Base-by-base conservation (phyloP, 805 yeast genomes). In the Metschnikowia santaceciliae region DNA sequence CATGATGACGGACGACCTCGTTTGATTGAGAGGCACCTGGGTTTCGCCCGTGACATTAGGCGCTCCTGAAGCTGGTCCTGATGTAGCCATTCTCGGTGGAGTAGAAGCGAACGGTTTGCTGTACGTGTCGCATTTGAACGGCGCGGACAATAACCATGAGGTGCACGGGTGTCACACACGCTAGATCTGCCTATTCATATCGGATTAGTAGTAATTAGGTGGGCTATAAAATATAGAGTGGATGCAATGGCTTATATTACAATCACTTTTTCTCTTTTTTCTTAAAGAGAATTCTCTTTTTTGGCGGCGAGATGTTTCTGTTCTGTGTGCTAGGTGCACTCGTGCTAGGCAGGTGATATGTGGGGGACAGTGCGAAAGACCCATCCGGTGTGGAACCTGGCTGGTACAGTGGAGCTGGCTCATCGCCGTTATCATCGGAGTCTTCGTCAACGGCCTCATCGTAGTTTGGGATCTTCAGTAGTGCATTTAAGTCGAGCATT, bases 1-100 rank as follows among this genome's bases (percentile, higher is more conserved):
- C 44, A 84, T 56, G 0, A 91, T 84, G 23, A 77, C 72, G 1
- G 88, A 88, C n/a, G 64, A 52, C n/a, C 56, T 55, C 30, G 59
- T 54, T 37, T 56, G 57, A n/a, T 55, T 47, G 10, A 51, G 45
- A 7, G 59, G 55, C 15, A 58, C 59, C 10, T 50, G 59, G 1
- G 58, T 53, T 10, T 56, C 60, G 14, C 53, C 57, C 5, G 50
- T 50, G 3, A 40, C 37, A 15, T 37, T 46, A 30, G 50, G 50
- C 13, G 38, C 39, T 8, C 53, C 49, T 7, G 46, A 46, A 17
- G 54, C 56, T 23, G 42, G 46, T 23, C 37, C 34, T n/a, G 47
- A 50, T 19, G 58, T 42, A 20, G 56, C 56, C 58, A 54, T 54
- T 3, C 6, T n/a, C 30, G 15, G 26, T n/a, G 36, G 41, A 20